Evolutionary conservation across 2,329 filamentous ascomycete genomes (phyloP).

Genomic region (Pseudogymnoascus sp.): DNA sequence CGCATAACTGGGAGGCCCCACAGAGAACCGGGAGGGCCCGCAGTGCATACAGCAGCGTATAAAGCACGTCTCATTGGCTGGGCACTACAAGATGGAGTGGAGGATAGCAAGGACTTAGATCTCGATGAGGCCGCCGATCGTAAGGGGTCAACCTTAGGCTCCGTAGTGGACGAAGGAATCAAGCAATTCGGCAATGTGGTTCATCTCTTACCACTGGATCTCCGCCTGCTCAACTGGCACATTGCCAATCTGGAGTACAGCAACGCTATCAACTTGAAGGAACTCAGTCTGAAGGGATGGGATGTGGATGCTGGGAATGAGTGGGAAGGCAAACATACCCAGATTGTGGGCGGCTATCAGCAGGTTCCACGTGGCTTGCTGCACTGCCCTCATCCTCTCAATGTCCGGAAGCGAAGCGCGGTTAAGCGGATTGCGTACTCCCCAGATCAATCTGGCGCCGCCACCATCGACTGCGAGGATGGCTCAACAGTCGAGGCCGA

Average conservation of each 20-base stretch:
- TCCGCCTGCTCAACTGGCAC: conserved; percentile 93
- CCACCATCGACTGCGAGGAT: conserved; percentile 65
- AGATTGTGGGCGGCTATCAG: conserved; percentile 89
- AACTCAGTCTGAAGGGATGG: conserved; percentile 83
- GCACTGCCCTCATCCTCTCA: conserved; percentile 65
- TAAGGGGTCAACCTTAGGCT: conserved; percentile 66
- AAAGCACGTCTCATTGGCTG: conserved; percentile 79
- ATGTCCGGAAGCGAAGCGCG: conserved; percentile 64
- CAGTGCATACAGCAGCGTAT: conserved; percentile 63
- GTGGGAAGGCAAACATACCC: conserved; percentile 89
- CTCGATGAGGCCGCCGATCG: conserved; percentile 57
- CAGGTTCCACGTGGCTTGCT: conserved; percentile 83
- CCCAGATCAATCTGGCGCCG: conserved; percentile 38
- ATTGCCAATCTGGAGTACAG: conserved; percentile 97
- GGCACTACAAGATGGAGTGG: conserved; percentile 57
- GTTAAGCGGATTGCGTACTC: conserved; percentile 67
- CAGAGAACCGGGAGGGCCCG: conserved; percentile 59
- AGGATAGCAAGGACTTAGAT: conserved; percentile 59
- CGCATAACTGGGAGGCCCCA: conserved; percentile 65
- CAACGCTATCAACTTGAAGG: conserved; percentile 81
- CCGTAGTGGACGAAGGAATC: conserved; percentile 88
- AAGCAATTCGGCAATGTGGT: conserved; percentile 77
- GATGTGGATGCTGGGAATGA: conserved; percentile 97
- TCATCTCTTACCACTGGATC: conserved; percentile 75
- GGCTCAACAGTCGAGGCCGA: conserved; percentile 76